Evolutionary conservation across 2,329 filamentous ascomycete genomes (phyloP), one percentile per base, ranked within the genome.

Genomic region (Talaromyces sp.): DNA sequence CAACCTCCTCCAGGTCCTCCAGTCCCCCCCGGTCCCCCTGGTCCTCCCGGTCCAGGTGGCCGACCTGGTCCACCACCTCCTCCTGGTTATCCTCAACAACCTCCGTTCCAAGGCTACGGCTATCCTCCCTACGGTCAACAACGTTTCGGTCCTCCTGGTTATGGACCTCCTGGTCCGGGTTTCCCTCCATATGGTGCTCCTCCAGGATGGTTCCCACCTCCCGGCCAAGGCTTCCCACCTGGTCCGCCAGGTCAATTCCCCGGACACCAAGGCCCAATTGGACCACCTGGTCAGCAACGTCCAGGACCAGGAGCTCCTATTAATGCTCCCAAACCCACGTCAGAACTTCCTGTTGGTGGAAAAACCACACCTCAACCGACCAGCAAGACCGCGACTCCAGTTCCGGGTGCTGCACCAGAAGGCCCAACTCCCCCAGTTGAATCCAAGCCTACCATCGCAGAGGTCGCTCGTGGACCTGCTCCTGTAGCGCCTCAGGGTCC

Each of bases 171-270:
- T 79, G 83, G 81, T 57, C 89, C 89, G 68, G 86, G 86, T 19
- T 92, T 89, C 71, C 87, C 87, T 85, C 89, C 90, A 1, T 96
- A 93, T 75, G 90, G 90, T 68, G 89, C 88, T 17, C 90, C 88
- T 56, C 83, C 82, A 57, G 90, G 89, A 64, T 96, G 92, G 90
- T 94, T 89, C 74, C 90, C 90, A 70, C 87, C 85, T 62, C 87
- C 88, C 9, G 89, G 89, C 7, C 90, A 91, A 77, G 89, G 88
- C 31, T 95, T 92, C 70, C 89, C 88, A 39, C 88, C 86, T 68
- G 62, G 57, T 47, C 82, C 79, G 35, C 89, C 87, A 15, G 89
- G 85, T 57, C 86, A 83, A 22, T 91, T 89, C 73, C 89, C 88
- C 66, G 87, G 86, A 41, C 86, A 86, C 33, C 84, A 73, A 64